Evolutionary conservation across 495 filamentous ascomycete species (phyloP), one percentile per base, ranked within the genome.

Genomic region (Penicillium macrosclerotiorum): DNA sequence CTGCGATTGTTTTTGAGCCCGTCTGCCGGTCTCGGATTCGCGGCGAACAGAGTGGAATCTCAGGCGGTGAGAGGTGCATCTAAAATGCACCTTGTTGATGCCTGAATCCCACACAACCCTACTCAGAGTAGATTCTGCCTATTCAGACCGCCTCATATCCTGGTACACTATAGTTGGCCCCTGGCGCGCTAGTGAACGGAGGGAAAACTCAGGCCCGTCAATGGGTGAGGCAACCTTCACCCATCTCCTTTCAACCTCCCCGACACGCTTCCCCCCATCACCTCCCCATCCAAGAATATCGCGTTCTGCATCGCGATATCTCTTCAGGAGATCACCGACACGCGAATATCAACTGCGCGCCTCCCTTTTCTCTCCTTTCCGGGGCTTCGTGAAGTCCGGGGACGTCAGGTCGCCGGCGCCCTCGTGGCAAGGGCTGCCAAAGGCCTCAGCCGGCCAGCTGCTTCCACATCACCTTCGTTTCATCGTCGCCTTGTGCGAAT

Each of bases 361-460:
- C 16, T 35, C 37, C 44, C 54, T 60, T 60, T 42, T 42, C 61
- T 42, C 57, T 63, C 55, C 62, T 70, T 62, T 52, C 27, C 30
- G 39, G 57, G 59, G 59, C 60, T 68, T 63, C 65, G 65, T 64
- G 59, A 67, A 63, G 60, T 69, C 54, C 59, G 60, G 64, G 59
- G 53, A 66, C 55, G 36, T 36, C 55, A 65, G 69, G 71, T 71
- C 69, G 67, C 64, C 62, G 69, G 69, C 71, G 71, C 71, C 71
- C 71, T 75, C 68, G 71, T 75, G 71, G 71, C 71, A 75, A 75
- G 71, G 71, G 67, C 72, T 69, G 72, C 70, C 70, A 68, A 65
- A 72, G 69, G 68, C 72, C 72, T 71, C 65, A 67, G 57, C 58
- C 62, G 67, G 67, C 70, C 68, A 65, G 69, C 65, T 68, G 60